Evolutionary conservation across 1,284 basidiomycete genomes (phyloP).

Genomic region (Apiotrichum brassicae): DNA sequence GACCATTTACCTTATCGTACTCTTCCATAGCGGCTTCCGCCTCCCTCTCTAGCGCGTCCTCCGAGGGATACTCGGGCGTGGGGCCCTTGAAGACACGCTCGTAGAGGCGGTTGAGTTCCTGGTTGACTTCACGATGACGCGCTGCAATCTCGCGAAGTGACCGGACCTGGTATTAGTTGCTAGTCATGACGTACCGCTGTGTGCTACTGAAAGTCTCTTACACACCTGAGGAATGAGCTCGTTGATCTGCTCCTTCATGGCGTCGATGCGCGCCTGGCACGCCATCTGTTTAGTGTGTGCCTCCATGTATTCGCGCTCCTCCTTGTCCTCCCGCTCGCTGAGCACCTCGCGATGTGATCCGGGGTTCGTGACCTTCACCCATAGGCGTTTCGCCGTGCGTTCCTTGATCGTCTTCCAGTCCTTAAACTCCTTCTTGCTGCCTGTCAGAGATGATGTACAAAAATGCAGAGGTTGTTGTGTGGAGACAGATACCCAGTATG

Average conservation of each 20-base stretch:
- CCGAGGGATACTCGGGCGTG: conserved; percentile 16
- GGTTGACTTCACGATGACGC: neutral
- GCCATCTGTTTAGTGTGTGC: conserved; percentile 16
- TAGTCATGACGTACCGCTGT: no score
- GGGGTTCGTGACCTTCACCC: conserved; percentile 18
- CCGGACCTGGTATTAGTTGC: neutral
- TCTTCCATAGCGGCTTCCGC: neutral
- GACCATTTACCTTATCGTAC: conserved; percentile 10
- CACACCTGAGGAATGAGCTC: conserved; percentile 6
- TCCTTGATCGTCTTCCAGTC: conserved; percentile 18
- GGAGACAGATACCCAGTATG: no score
- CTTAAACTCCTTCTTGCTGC: conserved; percentile 16
- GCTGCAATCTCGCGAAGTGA: neutral
- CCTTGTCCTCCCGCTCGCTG: conserved; percentile 16
- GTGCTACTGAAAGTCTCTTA: neutral
- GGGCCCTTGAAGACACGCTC: conserved; percentile 15
- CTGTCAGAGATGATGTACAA: neutral
- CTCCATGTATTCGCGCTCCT: conserved; percentile 21
- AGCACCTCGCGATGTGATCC: conserved; percentile 4
- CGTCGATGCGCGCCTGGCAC: conserved; percentile 14
- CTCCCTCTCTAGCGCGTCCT: conserved; percentile 16
- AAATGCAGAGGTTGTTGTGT: no score
- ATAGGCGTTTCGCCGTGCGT: conserved; percentile 17
- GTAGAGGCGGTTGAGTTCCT: conserved; percentile 16
- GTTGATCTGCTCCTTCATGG: conserved; percentile 9